Base-by-base conservation (phyloP, 768 basidiomycete species). In the Mycena indigotica region DNA sequence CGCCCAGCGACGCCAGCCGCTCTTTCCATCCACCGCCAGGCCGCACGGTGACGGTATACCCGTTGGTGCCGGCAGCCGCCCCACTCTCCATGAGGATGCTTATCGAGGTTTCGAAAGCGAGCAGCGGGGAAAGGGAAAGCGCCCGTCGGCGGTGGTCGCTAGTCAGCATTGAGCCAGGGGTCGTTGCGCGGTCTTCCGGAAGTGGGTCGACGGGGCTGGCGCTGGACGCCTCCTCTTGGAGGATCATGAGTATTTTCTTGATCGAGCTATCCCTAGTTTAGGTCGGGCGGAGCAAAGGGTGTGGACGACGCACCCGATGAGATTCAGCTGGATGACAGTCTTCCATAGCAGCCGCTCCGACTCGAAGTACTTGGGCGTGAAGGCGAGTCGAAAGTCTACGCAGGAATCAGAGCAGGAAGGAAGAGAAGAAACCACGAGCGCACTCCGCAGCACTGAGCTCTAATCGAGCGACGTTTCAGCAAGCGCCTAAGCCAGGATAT, bases 281-380 rank as follows among this genome's bases (percentile, higher is more conserved):
- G 25, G 19, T 3, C 8, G 8, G 3, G 60, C 10, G 38, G n/a
- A 3, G 8, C 10, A 3, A n/a, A 12, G 23, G 3, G 10, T 13
- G 16, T 46, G 4, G 46, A 23, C 8, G 19, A 25, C 71, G 13
- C 26, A 79, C 79, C 77, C 67, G 54, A 82, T 80, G 64, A 83
- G 72, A 56, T 83, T 83, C 39, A 83, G 75, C 59, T 83, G 81
- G 28, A 83, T 76, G 60, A 83, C 75, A 16, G 78, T 72, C 52
- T 73, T 77, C 81, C 81, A 83, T 4, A 80, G 69, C 0, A 73
- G 65, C n/a, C 73, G 69, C 55, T 83, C 81, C 30, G 63, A 72
- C 21, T 70, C 72, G 45, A 83, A 82, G 55, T 77, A 74, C 28
- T 69, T 68, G 0, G 81, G 81, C 28, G 77, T 75, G 57, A 82